Evolutionary conservation across 148 eudicot species (phyloP).

Genomic region (Rhododendron molle): DNA sequence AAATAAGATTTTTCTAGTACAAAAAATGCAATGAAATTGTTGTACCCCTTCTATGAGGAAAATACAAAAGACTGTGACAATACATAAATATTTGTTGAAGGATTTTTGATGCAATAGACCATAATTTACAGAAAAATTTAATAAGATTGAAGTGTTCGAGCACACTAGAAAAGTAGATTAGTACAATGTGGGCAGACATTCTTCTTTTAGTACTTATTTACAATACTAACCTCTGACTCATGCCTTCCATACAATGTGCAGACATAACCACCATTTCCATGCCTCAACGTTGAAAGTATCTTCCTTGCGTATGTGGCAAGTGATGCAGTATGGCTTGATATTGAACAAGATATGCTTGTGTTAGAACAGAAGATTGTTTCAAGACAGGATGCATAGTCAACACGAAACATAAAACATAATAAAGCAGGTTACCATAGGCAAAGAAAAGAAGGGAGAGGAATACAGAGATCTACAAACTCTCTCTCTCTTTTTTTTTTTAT

Average conservation of each 20-base stretch:
- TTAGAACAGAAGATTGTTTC: constrained; percentile 14
- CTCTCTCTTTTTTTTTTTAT: not conserved
- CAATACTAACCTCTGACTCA: constrained; percentile 46
- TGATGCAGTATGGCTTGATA: constrained; percentile 68
- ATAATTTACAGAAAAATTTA: too few relatives aligned
- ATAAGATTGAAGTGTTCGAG: too few relatives aligned
- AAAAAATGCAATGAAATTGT: too few relatives aligned
- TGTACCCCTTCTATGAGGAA: too few relatives aligned
- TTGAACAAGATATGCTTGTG: constrained; percentile 12
- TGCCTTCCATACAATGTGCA: constrained; percentile 64
- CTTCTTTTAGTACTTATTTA: not conserved
- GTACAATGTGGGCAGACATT: not conserved
- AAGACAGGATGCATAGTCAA: not conserved
- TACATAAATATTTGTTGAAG: too few relatives aligned
- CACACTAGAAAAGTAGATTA: not conserved
- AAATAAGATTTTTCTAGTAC: too few relatives aligned
- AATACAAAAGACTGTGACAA: too few relatives aligned
- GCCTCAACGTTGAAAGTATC: constrained; percentile 53
- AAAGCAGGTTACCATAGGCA: not conserved
- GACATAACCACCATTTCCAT: constrained; percentile 59
- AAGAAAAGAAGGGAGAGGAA: too few relatives aligned
- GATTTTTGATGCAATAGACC: too few relatives aligned
- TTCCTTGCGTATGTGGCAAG: constrained; percentile 66
- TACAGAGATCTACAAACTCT: not conserved
- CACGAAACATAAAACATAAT: constrained; percentile 1